Percentiles rank a stretch among this genome's conserved stretches.
Conservation (phyloP, 148 eudicot genomes). For the Talinum fruticosum region DNA sequence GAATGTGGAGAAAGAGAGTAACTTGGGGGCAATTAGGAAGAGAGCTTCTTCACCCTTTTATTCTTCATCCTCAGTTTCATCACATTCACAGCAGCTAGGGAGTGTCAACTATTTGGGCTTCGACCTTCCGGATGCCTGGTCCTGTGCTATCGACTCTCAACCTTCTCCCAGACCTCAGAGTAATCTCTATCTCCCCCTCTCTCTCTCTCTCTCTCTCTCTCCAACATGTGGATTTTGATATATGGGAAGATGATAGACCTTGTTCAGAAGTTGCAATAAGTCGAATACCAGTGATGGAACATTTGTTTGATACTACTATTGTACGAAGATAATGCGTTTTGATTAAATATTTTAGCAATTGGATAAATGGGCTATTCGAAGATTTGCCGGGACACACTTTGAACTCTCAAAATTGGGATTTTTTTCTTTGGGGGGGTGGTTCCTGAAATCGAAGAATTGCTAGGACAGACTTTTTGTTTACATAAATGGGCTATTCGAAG, state of each 20-base stretch:
- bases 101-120: conserved; percentile 19
- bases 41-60: not conserved
- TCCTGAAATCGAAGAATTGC: not conserved
- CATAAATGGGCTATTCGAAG: not conserved
- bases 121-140: conserved; percentile 31
- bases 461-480: too few relatives aligned
- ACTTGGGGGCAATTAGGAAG: not conserved
- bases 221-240: not conserved
- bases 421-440: not conserved
- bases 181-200: not conserved
- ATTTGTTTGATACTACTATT: too few relatives aligned
- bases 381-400: too few relatives aligned
- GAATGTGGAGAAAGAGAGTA: conserved; percentile 8
- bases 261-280: not conserved
- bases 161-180: conserved; percentile 6
- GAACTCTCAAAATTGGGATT: not conserved
- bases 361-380: not conserved
- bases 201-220: too few relatives aligned
- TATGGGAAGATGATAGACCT: not conserved
- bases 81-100: conserved; percentile 11
- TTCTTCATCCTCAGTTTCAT: conserved; percentile 6
- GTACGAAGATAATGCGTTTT: too few relatives aligned
- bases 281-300: too few relatives aligned
- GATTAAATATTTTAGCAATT: not conserved
- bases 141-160: conserved; percentile 11